Conservation (phyloP, 495 filamentous ascomycete genomes). For the Sordaria brevicollis region DNA sequence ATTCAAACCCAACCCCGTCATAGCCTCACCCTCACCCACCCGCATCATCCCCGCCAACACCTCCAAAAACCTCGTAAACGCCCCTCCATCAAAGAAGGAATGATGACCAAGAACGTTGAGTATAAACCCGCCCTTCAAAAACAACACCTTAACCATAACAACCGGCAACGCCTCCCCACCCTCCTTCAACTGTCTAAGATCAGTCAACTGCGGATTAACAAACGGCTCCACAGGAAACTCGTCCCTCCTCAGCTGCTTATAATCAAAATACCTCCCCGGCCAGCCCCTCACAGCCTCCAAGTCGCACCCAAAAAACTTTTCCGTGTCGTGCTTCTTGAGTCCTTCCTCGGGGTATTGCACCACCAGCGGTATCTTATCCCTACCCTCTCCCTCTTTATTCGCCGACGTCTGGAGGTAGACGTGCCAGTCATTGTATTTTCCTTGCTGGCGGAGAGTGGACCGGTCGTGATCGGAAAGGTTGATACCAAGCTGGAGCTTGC, state of each 20-base stretch:
- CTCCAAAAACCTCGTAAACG: not conserved
- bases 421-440: conserved; percentile 7
- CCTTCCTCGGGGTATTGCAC: not conserved
- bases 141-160: conserved; percentile 18
- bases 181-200: conserved; percentile 2
- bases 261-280: not conserved
- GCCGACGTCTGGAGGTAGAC: not conserved
- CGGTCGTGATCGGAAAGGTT: not conserved
- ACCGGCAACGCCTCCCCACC: conserved; percentile 15
- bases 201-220: conserved; percentile 10
- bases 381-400: too few species aligned
- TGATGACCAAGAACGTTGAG: conserved; percentile 25
- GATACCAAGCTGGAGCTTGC: conserved; percentile 12
- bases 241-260: conserved; percentile 12
- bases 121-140: conserved; percentile 20
- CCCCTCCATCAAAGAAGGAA: conserved; percentile 23
- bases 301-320: too few species aligned
- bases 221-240: conserved; percentile 23
- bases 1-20: not conserved
- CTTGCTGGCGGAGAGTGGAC: not conserved
- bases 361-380: not conserved
- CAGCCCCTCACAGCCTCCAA: not conserved
- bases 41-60: not conserved
- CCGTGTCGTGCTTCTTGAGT: too few species aligned
- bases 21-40: too few species aligned